Conservation (phyloP, 2,329 filamentous ascomycete species). For the Penicillium sp. region DNA sequence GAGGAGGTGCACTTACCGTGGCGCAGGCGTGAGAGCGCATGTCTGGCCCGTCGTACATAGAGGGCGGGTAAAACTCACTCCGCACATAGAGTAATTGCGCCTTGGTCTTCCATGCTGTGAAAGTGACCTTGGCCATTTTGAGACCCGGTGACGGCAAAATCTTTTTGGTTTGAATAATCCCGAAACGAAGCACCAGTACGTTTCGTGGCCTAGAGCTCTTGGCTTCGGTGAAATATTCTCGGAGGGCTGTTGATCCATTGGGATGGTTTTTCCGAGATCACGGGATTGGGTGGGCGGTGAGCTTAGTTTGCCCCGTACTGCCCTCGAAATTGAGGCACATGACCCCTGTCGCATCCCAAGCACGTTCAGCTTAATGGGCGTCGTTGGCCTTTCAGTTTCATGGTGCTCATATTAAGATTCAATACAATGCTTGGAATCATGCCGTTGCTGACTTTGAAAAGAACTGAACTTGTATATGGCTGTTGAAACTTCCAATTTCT, state of each 20-base stretch:
- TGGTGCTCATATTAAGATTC: no score
- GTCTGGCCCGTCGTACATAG: conserved; percentile 37
- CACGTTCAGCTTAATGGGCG: no score
- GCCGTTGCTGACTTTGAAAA: no score
- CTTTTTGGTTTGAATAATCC: neutral
- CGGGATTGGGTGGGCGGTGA: neutral
- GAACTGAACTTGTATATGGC: no score
- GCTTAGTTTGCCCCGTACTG: neutral
- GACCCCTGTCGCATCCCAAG: neutral
- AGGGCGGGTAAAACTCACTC: conserved; percentile 42
- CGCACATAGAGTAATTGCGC: conserved; percentile 42
- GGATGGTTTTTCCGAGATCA: neutral
- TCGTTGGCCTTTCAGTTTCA: no score
- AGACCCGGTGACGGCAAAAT: neutral
- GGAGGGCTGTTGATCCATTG: neutral
- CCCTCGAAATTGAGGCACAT: neutral
- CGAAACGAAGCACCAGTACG: neutral
- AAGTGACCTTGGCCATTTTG: conserved; percentile 44
- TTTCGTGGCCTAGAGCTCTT: neutral
- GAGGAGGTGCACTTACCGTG: conserved; percentile 33
- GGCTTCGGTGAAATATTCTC: neutral
- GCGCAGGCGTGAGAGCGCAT: conserved; percentile 43
- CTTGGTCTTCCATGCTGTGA: conserved; percentile 46
- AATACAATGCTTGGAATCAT: no score
- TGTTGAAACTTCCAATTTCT: no score